These are phyloP conservation scores for Penicillium sp. DNA, from an alignment of 2,329 filamentous ascomycete genomes.

Conservation along the genomic window DNA sequence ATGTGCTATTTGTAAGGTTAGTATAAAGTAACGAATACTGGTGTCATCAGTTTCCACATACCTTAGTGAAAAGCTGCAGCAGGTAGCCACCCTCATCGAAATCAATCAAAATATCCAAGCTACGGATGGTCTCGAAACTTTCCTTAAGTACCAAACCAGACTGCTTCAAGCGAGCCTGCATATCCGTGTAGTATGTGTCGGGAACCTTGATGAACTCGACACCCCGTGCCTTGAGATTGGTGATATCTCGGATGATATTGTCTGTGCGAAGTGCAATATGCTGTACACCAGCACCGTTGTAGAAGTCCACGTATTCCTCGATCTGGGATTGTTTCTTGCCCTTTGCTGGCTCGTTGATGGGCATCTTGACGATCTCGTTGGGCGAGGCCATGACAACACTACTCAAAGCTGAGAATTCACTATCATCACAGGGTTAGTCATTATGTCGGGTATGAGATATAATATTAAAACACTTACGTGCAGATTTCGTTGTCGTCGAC, in stretches of 20 bases:
- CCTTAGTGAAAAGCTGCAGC: conserved; percentile 69
- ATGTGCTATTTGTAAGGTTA: conserved; percentile 56
- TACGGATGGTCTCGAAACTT: conserved; percentile 73
- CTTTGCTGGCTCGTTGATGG: conserved; percentile 90
- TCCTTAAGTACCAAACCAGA: conserved; percentile 63
- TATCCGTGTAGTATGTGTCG: conserved; percentile 76
- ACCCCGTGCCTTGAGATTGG: conserved; percentile 76
- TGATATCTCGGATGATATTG: conserved; percentile 75
- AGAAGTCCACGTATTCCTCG: conserved; percentile 89
- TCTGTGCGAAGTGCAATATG: conserved; percentile 83
- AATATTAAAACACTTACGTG: conserved; percentile 45
- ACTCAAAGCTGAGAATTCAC: conserved; percentile 81
- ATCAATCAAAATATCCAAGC: conserved; percentile 85
- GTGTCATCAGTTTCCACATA: conserved; percentile 16
- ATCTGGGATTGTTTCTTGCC: conserved; percentile 93
- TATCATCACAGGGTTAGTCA: conserved; percentile 6
- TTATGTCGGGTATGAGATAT: background rate
- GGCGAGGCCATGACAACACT: conserved; percentile 86
- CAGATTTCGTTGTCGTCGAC: conserved; percentile 91
- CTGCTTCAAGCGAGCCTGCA: conserved; percentile 69
- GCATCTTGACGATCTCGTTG: conserved; percentile 91
- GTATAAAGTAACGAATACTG: background rate
- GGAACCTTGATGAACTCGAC: conserved; percentile 93
- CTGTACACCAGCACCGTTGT: conserved; percentile 84
- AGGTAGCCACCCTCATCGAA: conserved; percentile 92